Evolutionary conservation across 1,139 yeast species (phyloP), one percentile per base, ranked within the genome.

Genomic region (Geotrichum restrictum): DNA sequence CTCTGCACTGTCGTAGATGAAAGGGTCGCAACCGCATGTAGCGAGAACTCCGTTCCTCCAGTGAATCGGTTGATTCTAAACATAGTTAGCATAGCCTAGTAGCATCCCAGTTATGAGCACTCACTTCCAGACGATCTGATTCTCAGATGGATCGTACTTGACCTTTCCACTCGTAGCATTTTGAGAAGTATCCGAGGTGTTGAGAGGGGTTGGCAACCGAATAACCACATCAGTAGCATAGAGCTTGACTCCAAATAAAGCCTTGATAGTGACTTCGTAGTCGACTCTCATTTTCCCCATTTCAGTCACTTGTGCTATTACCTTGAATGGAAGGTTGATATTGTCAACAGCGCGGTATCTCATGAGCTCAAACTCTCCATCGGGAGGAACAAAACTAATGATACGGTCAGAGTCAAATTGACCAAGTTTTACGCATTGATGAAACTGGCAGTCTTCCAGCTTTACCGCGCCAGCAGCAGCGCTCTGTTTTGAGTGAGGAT

Each of bases 281-380:
- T 78, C 82, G 24, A 83, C 69, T 40, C 71, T 72, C 39, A 69
- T 67, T 41, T 72, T 65, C 2, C 82, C 84, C n/a, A 73, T 63
- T 53, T 79, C 81, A 27, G 77, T 75, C 2, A 85, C 79, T 45
- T 76, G 68, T 1, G 94, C 86, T n/a, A 76, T 72, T 11, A 88
- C 77, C 51, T 76, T 74, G 67, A 89, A 86, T 2, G 98, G 98
- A 22, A 88, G 64, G 55, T 79, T 79, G 58, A 83, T 72, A 61
- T 82, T 81, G 60, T 81, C 79, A 6, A 64, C 66, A 52, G 79
- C 77, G 53, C 78, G 78, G 75, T 91, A 91, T 45, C 82, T 74
- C 94, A 93, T 85, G 54, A 93, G 76, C 66, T 89, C 95, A 67
- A 88, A 88, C 53, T 83, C 85, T 0, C 98, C 98, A 70, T 91